phyloP scores from a whole-genome alignment of 1,284 basidiomycete genomes.

The Leccinum solheimii region DNA sequence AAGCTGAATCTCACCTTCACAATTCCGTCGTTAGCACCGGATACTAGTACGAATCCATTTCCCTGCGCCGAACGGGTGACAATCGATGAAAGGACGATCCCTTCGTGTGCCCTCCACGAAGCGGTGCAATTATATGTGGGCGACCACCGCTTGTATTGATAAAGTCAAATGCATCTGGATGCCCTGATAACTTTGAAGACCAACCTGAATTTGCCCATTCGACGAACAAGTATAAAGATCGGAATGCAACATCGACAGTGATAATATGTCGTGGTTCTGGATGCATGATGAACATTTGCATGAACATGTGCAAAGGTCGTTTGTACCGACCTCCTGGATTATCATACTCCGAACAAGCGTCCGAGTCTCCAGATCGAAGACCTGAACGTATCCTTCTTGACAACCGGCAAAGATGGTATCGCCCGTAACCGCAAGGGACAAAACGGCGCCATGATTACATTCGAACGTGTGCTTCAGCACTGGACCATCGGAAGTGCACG shows the following conservation, averaged over 20 bases:
- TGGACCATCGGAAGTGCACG: slow-evolving; percentile 50
- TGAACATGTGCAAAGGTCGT: not conserved
- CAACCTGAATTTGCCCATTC: slow-evolving; percentile 76
- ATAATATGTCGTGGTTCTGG: slow-evolving; percentile 76
- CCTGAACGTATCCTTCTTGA: slow-evolving; percentile 90
- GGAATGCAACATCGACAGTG: slow-evolving; percentile 70
- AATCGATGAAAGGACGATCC: slow-evolving; percentile 79
- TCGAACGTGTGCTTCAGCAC: slow-evolving; percentile 61
- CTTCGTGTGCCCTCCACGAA: slow-evolving; percentile 78
- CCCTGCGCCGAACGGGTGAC: slow-evolving; percentile 41
- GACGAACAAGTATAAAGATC: slow-evolving; percentile 85
- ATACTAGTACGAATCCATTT: slow-evolving; percentile 56
- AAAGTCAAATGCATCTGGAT: slow-evolving; percentile 6
- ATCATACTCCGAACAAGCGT: slow-evolving; percentile 85
- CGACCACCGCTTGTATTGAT: slow-evolving; percentile 64
- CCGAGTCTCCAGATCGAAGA: slow-evolving; percentile 89
- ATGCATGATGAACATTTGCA: slow-evolving; percentile 1
- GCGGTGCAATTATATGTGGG: slow-evolving; percentile 81
- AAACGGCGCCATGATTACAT: slow-evolving; percentile 68
- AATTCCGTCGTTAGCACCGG: slow-evolving; percentile 82
- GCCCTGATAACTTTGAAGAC: slow-evolving; percentile 11
- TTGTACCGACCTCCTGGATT: slow-evolving; percentile 66
- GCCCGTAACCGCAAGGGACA: slow-evolving; percentile 75
- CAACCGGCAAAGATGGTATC: slow-evolving; percentile 90
- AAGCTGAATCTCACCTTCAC: slow-evolving; percentile 61